Evolutionary conservation across 495 filamentous ascomycete genomes (phyloP).

Genomic region (Usnea hakonensis): DNA sequence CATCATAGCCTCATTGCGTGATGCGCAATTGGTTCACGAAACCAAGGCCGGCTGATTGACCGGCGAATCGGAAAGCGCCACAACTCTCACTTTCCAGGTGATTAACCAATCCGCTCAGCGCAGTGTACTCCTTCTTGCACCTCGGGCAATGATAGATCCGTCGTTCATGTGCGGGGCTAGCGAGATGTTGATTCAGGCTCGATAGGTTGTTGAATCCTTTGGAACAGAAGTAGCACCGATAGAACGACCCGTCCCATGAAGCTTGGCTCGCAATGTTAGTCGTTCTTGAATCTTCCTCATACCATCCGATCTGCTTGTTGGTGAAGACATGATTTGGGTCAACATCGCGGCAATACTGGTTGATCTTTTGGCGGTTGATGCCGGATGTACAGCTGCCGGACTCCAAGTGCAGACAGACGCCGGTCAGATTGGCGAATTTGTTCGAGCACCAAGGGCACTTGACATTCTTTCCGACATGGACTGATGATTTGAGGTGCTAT

Average conservation of each 20-base stretch:
- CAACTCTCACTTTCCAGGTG: slow-evolving; percentile 31
- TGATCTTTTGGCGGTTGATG: slow-evolving; percentile 25
- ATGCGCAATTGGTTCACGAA: slow-evolving; percentile 15
- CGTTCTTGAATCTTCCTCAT: slow-evolving; percentile 5
- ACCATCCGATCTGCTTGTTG: slow-evolving; percentile 21
- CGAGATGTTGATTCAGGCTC: slow-evolving; percentile 25
- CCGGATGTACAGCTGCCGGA: slow-evolving; percentile 25
- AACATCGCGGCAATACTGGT: slow-evolving; percentile 19
- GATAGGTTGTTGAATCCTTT: slow-evolving; percentile 16
- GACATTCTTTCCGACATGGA: slow-evolving; percentile 26
- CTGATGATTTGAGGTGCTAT: slow-evolving; percentile 27
- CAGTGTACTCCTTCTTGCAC: slow-evolving; percentile 22
- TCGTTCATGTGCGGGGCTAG: slow-evolving; percentile 26
- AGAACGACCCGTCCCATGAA: slow-evolving; percentile 26
- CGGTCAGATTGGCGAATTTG: slow-evolving; percentile 24
- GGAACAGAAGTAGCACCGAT: slow-evolving; percentile 28
- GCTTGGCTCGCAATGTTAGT: slow-evolving; percentile 22
- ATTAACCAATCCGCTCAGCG: slow-evolving; percentile 26
- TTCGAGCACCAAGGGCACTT: slow-evolving; percentile 26
- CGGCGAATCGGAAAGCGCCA: slow-evolving; percentile 25
- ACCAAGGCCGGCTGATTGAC: slow-evolving; percentile 3
- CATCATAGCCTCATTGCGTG: not conserved
- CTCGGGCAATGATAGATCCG: slow-evolving; percentile 27
- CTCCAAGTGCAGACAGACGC: slow-evolving; percentile 27
- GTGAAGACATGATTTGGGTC: slow-evolving; percentile 29